Percentiles rank a stretch among this genome's conserved stretches.
These are phyloP conservation scores for Darksidea phi DNA, from an alignment of 495 filamentous ascomycete genomes.

Conservation along the genomic window DNA sequence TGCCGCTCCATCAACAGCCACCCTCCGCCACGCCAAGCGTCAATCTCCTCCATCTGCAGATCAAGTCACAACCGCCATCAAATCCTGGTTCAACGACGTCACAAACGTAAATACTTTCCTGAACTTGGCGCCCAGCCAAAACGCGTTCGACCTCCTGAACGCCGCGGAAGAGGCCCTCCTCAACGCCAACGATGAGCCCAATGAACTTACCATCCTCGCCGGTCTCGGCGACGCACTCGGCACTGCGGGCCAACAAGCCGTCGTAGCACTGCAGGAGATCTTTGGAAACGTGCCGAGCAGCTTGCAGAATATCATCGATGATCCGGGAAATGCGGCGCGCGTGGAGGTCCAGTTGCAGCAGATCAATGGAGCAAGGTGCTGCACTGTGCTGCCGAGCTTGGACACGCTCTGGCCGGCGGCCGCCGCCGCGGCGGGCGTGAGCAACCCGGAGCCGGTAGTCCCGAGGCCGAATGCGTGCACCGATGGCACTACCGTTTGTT, in stretches of 20 bases:
- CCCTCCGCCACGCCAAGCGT: neutral
- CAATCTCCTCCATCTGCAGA: conserved; percentile 2
- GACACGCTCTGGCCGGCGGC: conserved; percentile 8
- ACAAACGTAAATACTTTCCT: conserved; percentile 14
- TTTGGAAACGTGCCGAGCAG: conserved; percentile 4
- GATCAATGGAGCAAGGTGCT: conserved; percentile 13
- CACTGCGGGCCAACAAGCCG: conserved; percentile 1
- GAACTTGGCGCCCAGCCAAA: conserved; percentile 2
- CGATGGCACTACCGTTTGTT: conserved; percentile 1
- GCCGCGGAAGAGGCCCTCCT: neutral
- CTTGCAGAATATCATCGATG: too few species aligned
- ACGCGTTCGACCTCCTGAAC: neutral
- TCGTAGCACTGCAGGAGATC: conserved; percentile 1
- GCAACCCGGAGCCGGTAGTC: neutral
- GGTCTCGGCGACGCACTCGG: conserved; percentile 1
- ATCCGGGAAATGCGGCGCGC: too few species aligned
- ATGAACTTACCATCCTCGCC: conserved; percentile 8
- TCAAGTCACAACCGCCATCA: neutral
- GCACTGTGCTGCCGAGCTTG: conserved; percentile 14
- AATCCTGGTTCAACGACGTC: conserved; percentile 13
- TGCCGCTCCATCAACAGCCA: too few species aligned
- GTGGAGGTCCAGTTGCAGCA: conserved; percentile 13
- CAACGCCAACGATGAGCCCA: conserved; percentile 10
- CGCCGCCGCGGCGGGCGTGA: conserved; percentile 10
- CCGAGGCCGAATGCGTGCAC: conserved; percentile 13